Conservation (phyloP, 2,329 filamentous ascomycete species). For the Trichoderma sp. region DNA sequence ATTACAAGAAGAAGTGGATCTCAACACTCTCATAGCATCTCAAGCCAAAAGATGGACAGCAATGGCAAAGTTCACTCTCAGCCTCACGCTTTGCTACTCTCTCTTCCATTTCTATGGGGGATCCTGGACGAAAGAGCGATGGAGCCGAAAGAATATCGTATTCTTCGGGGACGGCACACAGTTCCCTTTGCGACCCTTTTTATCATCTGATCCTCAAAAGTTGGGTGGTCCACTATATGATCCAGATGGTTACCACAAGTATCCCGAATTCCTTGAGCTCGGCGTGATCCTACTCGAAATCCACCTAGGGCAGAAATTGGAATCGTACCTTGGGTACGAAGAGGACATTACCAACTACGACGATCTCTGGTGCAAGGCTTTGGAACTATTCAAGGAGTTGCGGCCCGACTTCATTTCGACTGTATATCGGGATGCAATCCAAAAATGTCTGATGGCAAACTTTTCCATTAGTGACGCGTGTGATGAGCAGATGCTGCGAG, state of each 20-base stretch:
- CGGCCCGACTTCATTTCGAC: background rate
- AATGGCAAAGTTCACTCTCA: background rate
- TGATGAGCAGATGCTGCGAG: background rate
- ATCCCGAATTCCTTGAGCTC: background rate
- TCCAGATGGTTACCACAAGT: background rate
- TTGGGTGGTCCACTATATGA: background rate
- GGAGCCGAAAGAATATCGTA: background rate
- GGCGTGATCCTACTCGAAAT: background rate
- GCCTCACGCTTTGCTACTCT: background rate
- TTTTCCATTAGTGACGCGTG: background rate
- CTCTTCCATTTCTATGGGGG: background rate
- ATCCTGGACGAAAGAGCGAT: background rate
- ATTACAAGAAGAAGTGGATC: background rate
- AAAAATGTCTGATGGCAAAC: background rate
- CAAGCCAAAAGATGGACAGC: background rate
- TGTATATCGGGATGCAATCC: background rate
- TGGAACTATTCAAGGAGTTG: background rate
- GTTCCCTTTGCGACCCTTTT: background rate
- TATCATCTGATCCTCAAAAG: background rate
- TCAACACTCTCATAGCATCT: background rate
- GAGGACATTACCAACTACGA: background rate
- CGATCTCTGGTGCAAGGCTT: background rate
- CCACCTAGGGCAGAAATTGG: background rate
- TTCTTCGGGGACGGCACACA: background rate
- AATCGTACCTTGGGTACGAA: background rate